Conservation (phyloP, 139 green algal genomes). For the Chlorella sp. region DNA sequence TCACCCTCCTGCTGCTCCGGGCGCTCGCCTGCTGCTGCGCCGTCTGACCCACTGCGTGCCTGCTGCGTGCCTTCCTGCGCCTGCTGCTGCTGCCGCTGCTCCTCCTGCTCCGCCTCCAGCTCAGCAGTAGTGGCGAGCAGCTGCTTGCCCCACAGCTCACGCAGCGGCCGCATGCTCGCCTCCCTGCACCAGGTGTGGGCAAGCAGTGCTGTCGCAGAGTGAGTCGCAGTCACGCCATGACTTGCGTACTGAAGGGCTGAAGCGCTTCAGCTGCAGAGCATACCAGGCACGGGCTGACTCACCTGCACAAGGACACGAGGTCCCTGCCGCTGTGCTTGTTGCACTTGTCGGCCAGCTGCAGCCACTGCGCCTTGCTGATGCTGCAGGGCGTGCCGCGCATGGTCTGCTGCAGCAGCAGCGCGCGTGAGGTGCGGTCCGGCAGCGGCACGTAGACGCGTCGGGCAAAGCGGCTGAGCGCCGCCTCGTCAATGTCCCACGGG, state of each 20-base stretch:
- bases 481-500: conserved; percentile 47
- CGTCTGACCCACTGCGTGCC: too few species aligned
- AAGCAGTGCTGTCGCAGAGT: not conserved
- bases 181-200: conserved; percentile 20
- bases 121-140: conserved; percentile 10
- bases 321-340: conserved; percentile 36
- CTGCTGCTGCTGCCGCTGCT: not conserved
- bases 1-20: too few species aligned
- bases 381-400: conserved; percentile 21
- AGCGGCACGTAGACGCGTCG: conserved; percentile 42
- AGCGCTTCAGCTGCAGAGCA: too few species aligned
- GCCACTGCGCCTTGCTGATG: conserved; percentile 19
- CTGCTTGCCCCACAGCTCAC: conserved; percentile 37
- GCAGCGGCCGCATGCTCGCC: conserved; percentile 40
- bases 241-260: not conserved
- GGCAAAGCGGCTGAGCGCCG: conserved; percentile 37
- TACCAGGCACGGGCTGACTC: not conserved
- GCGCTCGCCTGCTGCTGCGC: too few species aligned
- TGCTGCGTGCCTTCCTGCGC: too few species aligned
- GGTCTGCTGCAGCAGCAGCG: conserved; percentile 20
- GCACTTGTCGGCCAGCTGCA: conserved; percentile 21
- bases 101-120: not conserved
- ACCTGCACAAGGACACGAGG: conserved; percentile 38
- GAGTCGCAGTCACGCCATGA: not conserved
- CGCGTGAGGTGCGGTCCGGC: conserved; percentile 27